Percentiles rank a stretch among this genome's conserved stretches.
phyloP scores from a whole-genome alignment of 225 moss, liverwort and hornwort species.

The Lunularia cruciata region DNA sequence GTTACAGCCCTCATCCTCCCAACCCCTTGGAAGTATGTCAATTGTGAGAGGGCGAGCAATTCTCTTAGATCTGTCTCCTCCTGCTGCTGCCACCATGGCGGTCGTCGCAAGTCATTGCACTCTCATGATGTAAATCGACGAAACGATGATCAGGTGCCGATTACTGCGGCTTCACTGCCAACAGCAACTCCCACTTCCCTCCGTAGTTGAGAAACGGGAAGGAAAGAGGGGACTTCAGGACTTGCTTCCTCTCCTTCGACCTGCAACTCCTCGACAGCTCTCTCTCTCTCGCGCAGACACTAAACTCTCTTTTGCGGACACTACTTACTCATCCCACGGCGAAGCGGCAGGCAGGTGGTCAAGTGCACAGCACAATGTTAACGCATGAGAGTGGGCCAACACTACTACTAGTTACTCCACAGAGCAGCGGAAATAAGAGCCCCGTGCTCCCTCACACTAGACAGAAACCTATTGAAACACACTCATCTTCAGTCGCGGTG shows the following conservation, averaged over 20 bases:
- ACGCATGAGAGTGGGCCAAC: slow-evolving; percentile 16
- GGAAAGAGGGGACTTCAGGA: too few species aligned
- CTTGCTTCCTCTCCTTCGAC: too few species aligned
- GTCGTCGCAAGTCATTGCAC: background rate
- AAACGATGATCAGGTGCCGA: too few species aligned
- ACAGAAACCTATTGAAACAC: background rate
- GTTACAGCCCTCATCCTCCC: background rate
- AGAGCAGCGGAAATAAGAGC: background rate
- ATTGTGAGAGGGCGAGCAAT: background rate
- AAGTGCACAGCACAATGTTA: background rate
- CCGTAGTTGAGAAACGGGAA: too few species aligned
- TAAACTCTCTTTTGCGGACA: too few species aligned
- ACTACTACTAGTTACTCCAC: background rate
- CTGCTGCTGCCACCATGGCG: too few species aligned
- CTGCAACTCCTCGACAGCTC: background rate
- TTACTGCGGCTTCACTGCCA: too few species aligned
- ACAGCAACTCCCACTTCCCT: too few species aligned
- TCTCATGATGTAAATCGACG: background rate
- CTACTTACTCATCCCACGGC: too few species aligned
- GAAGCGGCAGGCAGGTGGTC: background rate
- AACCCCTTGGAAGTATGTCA: background rate
- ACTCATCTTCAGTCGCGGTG: too few species aligned
- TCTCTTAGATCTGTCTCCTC: slow-evolving; percentile 11
- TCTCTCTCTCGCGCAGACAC: background rate
- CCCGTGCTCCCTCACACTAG: background rate